Base-by-base conservation (phyloP, 768 basidiomycete species). In the Sistotremastrum niveocremeum region DNA sequence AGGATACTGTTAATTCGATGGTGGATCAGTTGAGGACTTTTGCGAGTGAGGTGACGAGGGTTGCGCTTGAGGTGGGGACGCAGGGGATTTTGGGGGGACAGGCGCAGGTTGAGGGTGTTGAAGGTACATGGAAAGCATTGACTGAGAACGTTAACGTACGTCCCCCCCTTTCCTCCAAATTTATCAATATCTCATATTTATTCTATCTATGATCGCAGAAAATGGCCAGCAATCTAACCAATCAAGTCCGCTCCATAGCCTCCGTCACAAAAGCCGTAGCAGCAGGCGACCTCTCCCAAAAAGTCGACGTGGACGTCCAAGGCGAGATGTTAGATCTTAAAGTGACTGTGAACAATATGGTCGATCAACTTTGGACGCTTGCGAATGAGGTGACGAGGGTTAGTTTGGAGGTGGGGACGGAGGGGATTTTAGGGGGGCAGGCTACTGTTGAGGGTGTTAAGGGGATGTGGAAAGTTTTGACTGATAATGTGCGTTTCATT, bases 341-440 rank as follows among this genome's bases (percentile, higher is more conserved):
- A 68, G 72, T 77, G 53, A 84, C 82, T 0, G 81, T 86, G 54
- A 86, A 85, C 58, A 73, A 72, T 49, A 86, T 85, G 84, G 81
- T 82, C 47, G 68, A 68, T 20, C 80, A 84, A 56, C 60, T 88
- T 34, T 79, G 73, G 20, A 83, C 79, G 0, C 65, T 87, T 4
- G 83, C 81, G 2, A 81, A 77, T 42, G 83, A 87, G 55, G 89
- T 94, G n/a, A 89, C 86, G 9, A 72, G 89, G 49, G 94, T 98
- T 11, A 83, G 81, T 37, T 68, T 95, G 52, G 93, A 95, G 61
- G 89, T 93, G 52, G 89, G 89, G 39, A 89, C 81, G 35, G 84
- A 91, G 60, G 89, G 89, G 60, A 94, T 87, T 41, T 71, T 97
- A 60, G 93, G 91, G 41, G 91, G 91, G 11, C 91, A 95, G 60